Evolutionary conservation across 208 protist genomes (phyloP), one percentile per base, ranked within the genome.

Genomic region (Trypanosoma platydactyli): DNA sequence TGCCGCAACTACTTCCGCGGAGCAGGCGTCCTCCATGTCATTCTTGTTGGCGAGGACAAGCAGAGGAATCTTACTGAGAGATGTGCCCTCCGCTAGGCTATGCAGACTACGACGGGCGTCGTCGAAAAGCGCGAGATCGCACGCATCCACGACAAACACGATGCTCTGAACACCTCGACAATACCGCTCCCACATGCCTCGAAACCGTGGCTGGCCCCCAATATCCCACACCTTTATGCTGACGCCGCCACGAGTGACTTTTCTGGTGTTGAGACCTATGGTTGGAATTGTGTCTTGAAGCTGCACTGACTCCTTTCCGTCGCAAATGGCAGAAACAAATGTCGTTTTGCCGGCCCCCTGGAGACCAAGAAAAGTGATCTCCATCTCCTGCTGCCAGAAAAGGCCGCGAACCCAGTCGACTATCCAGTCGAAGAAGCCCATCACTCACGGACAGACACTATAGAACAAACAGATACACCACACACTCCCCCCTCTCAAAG

Each of bases 361-460:
- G 16, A 97, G 64, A 46, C 95, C 95, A n/a, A 98, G 91, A 3
- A 98, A 68, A 7, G 94, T 97, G 30, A 98, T 66, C 57, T 98
- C 95, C 92, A 98, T 97, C 76, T 98, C 92, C 75, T 97, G 86
- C 70, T 96, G 94, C 87, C 88, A 98, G 71, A 98, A 98, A 18
- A 97, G 73, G 38, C 76, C n/a, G 30, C 62, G 49, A 15, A 67
- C 7, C 69, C 69, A 75, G 4, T 68, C 61, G 15, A 75, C 30
- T 29, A 75, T 9, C 52, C 62, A 56, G 25, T 25, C 25, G 24
- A 75, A 60, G 16, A 75, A 45, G 4, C 58, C 45, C 69, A 75
- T 75, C 20, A 24, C 16, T 6, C 57, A 55, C 27, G n/a, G 24
- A 42, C 33, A 20, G n/a, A n/a, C 16, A 61, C 18, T 29, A 61